phyloP scores from a whole-genome alignment of 495 filamentous ascomycete genomes.

The Neurospora cerealis region DNA sequence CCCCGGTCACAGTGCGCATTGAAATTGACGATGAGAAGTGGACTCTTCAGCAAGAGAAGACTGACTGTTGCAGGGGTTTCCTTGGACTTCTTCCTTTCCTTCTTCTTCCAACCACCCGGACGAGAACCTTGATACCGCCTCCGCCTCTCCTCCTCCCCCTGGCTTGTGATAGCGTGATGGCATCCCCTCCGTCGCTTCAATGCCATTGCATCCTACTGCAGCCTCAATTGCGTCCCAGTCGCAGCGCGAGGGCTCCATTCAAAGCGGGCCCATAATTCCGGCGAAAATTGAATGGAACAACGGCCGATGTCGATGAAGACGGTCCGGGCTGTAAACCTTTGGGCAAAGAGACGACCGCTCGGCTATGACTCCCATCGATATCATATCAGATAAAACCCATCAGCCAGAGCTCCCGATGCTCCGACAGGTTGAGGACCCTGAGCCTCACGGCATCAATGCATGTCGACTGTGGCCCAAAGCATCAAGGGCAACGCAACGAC shows the following conservation, averaged over 20 bases:
- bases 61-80: neutral
- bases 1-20: neutral
- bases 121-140: neutral
- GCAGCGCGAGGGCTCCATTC: neutral
- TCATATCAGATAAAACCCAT: neutral
- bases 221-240: neutral
- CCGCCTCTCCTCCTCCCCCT: neutral
- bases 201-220: neutral
- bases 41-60: neutral
- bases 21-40: neutral
- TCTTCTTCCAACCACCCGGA: neutral
- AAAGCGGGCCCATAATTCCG: neutral
- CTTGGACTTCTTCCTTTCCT: neutral
- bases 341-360: neutral
- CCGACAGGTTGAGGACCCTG: neutral
- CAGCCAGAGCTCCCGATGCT: neutral
- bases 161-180: neutral
- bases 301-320: neutral
- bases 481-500: neutral
- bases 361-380: neutral
- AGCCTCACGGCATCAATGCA: neutral
- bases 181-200: neutral
- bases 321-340: neutral
- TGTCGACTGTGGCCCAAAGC: neutral
- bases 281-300: neutral